These are phyloP conservation scores for Fusarium caatingaense DNA, from an alignment of 2,329 filamentous ascomycete genomes.

Conservation along the genomic window DNA sequence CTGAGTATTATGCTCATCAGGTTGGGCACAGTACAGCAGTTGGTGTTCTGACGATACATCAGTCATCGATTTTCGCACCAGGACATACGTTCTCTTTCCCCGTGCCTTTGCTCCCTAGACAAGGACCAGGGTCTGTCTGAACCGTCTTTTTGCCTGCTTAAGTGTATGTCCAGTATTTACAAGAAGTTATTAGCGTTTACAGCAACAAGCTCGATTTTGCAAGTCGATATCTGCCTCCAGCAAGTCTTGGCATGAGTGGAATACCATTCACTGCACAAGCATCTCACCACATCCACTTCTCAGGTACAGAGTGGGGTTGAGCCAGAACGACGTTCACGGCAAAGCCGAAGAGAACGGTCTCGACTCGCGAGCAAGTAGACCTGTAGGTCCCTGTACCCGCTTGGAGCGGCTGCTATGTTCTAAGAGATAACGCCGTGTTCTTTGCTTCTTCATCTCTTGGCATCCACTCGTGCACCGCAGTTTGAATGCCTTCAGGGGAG, in stretches of 20 bases:
- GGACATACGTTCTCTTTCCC: not conserved
- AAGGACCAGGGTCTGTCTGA: not conserved
- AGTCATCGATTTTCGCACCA: not conserved
- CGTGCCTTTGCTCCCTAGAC: not conserved
- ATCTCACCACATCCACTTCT: constrained; percentile 37
- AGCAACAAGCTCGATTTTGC: not conserved
- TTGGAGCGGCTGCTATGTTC: constrained; percentile 24
- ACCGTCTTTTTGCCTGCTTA: not conserved
- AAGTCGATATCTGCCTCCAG: not conserved
- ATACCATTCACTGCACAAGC: not conserved
- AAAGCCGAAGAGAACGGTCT: constrained; percentile 47
- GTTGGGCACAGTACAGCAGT: not conserved
- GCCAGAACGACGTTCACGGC: constrained; percentile 41
- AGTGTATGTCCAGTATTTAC: not conserved
- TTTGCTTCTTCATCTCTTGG: not conserved
- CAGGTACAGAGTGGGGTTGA: constrained; percentile 44
- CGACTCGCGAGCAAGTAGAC: constrained; percentile 34
- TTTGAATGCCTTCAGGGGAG: constrained; percentile 6
- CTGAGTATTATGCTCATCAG: not conserved
- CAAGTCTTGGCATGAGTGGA: not conserved
- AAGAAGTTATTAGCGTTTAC: not conserved
- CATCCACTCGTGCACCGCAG: not conserved
- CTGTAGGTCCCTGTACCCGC: constrained; percentile 27
- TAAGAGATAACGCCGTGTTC: constrained; percentile 7
- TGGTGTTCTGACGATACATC: not conserved